Evolutionary conservation across 2,329 filamentous ascomycete genomes (phyloP).

Genomic region (Sclerotinia minor): DNA sequence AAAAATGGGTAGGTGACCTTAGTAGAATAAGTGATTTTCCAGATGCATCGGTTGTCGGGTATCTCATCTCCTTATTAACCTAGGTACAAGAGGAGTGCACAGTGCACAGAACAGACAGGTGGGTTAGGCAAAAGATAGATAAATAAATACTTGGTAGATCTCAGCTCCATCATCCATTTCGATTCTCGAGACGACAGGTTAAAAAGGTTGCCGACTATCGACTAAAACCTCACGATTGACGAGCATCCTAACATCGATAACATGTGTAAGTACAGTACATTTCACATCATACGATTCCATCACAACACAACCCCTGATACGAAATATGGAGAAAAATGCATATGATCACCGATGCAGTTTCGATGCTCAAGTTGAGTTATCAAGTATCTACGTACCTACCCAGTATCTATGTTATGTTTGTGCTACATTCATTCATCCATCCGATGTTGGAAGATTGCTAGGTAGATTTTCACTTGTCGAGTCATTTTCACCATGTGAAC

Average conservation of each 20-base stretch:
- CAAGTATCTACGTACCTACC: no score
- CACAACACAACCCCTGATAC: not conserved
- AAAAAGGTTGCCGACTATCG: not conserved
- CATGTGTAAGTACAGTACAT: constrained; percentile 4
- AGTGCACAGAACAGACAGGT: not conserved
- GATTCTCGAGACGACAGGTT: not conserved
- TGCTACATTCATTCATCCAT: not conserved
- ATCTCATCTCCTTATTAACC: not conserved
- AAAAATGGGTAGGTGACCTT: no score
- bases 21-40: not conserved
- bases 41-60: constrained; percentile 3
- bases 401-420: not conserved
- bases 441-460: not conserved
- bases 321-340: not conserved
- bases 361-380: not conserved
- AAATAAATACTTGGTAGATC: not conserved
- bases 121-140: not conserved
- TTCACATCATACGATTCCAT: not conserved
- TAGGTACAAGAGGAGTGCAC: not conserved
- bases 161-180: not conserved
- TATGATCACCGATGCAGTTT: not conserved
- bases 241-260: not conserved
- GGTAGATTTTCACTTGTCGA: not conserved
- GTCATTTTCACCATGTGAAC: not conserved
- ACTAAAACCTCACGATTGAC: not conserved